phyloP scores from a whole-genome alignment of 73 alveolate genomes.

The Uronychia binucleata region DNA sequence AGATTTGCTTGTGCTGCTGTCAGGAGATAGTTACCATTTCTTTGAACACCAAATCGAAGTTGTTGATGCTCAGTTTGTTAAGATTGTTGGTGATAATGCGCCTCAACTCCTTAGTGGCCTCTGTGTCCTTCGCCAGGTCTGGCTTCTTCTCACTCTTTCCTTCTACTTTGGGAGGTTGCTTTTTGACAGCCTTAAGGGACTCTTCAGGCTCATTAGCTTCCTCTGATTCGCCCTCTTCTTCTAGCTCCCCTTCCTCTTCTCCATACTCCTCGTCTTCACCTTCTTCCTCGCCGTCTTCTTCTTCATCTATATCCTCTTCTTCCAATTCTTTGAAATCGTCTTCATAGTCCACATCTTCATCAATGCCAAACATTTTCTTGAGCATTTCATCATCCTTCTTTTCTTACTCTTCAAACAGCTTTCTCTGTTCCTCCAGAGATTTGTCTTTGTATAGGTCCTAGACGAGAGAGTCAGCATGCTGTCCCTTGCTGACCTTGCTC shows the following conservation, averaged over 20 bases:
- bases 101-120: constrained; percentile 15
- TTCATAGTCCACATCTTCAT: background rate
- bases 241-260: constrained; percentile 31
- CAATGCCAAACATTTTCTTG: background rate
- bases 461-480: background rate
- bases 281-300: constrained; percentile 4
- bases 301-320: constrained; percentile 1
- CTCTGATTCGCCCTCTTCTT: constrained; percentile 24
- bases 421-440: background rate
- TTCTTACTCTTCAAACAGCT: background rate
- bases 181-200: no score
- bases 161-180: background rate
- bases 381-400: background rate
- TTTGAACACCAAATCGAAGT: constrained; percentile 50
- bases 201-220: constrained; percentile 11
- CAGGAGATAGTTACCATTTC: background rate
- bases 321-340: background rate
- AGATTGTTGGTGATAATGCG: constrained; percentile 10
- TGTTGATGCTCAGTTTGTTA: constrained; percentile 50
- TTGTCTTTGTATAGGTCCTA: background rate
- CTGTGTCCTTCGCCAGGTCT: background rate
- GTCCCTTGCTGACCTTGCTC: background rate
- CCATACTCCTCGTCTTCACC: constrained; percentile 13
- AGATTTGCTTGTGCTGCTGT: background rate
- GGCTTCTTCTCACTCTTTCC: constrained; percentile 6